Evolutionary conservation across 352 stramenopile species (phyloP).

Genomic region (Phytophthora idaei): DNA sequence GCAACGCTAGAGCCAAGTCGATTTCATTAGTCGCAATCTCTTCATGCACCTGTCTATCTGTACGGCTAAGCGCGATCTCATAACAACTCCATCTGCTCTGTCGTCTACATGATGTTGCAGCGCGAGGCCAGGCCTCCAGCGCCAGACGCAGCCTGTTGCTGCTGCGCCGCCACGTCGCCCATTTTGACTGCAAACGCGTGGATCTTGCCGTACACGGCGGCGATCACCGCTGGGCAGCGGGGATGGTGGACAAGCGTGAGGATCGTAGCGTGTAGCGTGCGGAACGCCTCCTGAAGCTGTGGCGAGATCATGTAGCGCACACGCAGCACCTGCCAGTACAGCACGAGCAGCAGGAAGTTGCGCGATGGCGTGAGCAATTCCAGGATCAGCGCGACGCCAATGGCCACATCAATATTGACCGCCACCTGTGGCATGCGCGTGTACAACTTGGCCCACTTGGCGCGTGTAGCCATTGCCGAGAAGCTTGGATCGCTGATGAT

Average conservation of each 20-base stretch:
- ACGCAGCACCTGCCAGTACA: slow-evolving; percentile 91
- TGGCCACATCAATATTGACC: slow-evolving; percentile 82
- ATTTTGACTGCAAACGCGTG: slow-evolving; percentile 74
- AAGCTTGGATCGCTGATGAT: slow-evolving; percentile 73
- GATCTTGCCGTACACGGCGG: slow-evolving; percentile 67
- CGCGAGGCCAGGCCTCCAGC: slow-evolving; percentile 46
- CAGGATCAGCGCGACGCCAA: slow-evolving; percentile 80
- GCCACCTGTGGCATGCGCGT: slow-evolving; percentile 78
- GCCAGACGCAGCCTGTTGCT: slow-evolving; percentile 40
- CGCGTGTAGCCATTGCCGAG: slow-evolving; percentile 48
- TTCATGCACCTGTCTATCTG: slow-evolving; percentile 29
- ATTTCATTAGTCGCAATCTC: slow-evolving; percentile 26
- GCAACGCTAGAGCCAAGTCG: slow-evolving; percentile 4
- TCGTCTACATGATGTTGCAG: slow-evolving; percentile 78
- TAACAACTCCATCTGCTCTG: no score
- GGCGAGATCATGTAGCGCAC: slow-evolving; percentile 93
- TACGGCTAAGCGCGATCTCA: no score
- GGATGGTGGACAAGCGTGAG: slow-evolving; percentile 68
- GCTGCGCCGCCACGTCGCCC: slow-evolving; percentile 56
- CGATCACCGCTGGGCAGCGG: slow-evolving; percentile 64
- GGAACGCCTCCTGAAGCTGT: slow-evolving; percentile 85
- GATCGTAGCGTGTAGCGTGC: slow-evolving; percentile 66
- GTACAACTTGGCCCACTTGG: slow-evolving; percentile 87
- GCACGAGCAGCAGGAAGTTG: slow-evolving; percentile 87
- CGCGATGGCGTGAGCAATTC: slow-evolving; percentile 83